Base-by-base conservation (phyloP, 2,329 filamentous ascomycete genomes). In the Ophiostoma ips region DNA sequence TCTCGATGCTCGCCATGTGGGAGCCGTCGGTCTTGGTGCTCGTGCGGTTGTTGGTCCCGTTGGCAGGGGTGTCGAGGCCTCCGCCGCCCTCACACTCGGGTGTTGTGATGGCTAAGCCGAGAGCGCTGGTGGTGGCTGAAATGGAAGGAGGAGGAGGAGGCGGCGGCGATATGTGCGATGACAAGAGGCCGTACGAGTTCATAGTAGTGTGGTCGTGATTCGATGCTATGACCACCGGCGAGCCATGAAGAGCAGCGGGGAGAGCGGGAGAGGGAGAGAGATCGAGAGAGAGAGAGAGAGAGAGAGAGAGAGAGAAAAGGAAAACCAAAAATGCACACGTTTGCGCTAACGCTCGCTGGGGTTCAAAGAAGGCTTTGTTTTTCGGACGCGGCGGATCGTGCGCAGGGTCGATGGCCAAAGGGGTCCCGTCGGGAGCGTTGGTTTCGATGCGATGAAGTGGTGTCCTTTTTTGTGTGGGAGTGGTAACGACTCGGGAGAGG, bases 111-210 rank as follows among this genome's bases (percentile, higher is more conserved):
- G 68, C 67, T 45, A 75, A 61, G 54, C 70, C 68, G 54, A 78
- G 64, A 53, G 72, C 73, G 58, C 69, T 70, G 59, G 79, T 68
- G 28, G 78, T 81, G 63, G 79, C 81, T 55, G 76, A 75, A 63
- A 77, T 73, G 52, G 77, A 73, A 50, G 76, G 71, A 41, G 65
- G 63, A 33, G 76, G 71, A 58, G 71, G 78, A 52, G 76, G 68
- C 50, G 77, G 66, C 57, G 78, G 76, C 59, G 79, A 80, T 64
- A 89, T 85, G 70, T 84, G 83, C 65, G 86, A 81, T 62, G 87
- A 92, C 66, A 95, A 79, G 66, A 95, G 87, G 71, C 92, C 94
- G 72, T 95, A 75, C 61, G 89, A 94, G 81, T 95, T 95, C 90
- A 95, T 95, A 70, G 3, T 76, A 85, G 72, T 31, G 31, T 68